phyloP scores from a whole-genome alignment of 768 basidiomycete species.

The Kwoniella europaea region DNA sequence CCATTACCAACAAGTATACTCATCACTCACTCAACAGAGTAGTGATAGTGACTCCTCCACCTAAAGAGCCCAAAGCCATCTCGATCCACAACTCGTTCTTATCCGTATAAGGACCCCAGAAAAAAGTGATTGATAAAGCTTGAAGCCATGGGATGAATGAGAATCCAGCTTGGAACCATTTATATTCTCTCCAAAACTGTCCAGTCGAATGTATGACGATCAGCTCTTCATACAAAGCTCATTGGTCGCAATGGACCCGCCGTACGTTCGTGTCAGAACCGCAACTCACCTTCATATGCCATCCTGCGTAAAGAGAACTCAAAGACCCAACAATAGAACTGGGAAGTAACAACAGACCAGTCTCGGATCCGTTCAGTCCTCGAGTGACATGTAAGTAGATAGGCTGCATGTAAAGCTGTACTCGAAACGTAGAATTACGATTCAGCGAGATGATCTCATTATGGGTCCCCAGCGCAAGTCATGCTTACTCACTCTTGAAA shows the following conservation, averaged over 20 bases:
- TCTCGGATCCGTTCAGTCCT: conserved; percentile 41
- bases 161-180: conserved; percentile 41
- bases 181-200: conserved; percentile 46
- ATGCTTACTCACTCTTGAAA: conserved; percentile 36
- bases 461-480: too few relatives aligned
- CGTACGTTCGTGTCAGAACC: too few relatives aligned
- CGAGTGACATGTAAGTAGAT: conserved; percentile 50
- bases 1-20: too few relatives aligned
- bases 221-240: neutral
- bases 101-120: conserved; percentile 36
- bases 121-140: conserved; percentile 34
- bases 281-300: conserved; percentile 44
- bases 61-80: conserved; percentile 42
- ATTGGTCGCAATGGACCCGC: too few relatives aligned
- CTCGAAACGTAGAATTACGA: too few relatives aligned
- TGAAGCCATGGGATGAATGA: conserved; percentile 42
- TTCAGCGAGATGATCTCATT: too few relatives aligned
- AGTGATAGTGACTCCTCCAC: conserved; percentile 40
- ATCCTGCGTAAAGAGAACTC: conserved; percentile 47
- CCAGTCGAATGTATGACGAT: neutral
- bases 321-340: conserved; percentile 41
- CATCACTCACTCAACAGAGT: conserved; percentile 38
- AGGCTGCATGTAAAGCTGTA: conserved; percentile 48
- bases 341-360: conserved; percentile 43
- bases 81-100: conserved; percentile 41